These are phyloP conservation scores for Phytophthora podocarpi DNA, from an alignment of 352 stramenopile species.

Conservation along the genomic window DNA sequence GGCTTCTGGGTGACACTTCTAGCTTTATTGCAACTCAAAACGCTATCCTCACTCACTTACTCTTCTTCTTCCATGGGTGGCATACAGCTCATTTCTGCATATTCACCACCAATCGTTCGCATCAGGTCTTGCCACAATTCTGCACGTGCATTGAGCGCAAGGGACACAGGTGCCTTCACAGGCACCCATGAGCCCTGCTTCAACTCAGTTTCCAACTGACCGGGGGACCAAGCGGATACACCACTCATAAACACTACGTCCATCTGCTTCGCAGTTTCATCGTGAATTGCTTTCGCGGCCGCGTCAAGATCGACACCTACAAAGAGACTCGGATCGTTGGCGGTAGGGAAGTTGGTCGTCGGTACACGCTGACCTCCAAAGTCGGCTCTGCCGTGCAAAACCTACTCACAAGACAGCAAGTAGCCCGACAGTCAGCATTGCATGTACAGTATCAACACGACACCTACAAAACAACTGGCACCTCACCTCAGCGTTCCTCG, in stretches of 20 bases:
- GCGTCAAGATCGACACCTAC: constrained; percentile 70
- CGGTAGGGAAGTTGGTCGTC: constrained; percentile 52
- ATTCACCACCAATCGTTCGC: constrained; percentile 67
- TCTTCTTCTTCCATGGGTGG: constrained; percentile 57
- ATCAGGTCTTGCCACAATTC: constrained; percentile 80
- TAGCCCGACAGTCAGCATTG: neutral
- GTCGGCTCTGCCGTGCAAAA: constrained; percentile 59
- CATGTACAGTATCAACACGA: no score
- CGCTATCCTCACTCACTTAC: constrained; percentile 11
- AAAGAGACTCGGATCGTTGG: constrained; percentile 56
- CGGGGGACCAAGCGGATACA: constrained; percentile 69
- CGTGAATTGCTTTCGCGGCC: constrained; percentile 61
- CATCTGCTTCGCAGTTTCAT: constrained; percentile 51
- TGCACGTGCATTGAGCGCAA: constrained; percentile 66
- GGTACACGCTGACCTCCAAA: constrained; percentile 65
- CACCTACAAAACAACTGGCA: neutral
- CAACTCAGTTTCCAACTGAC: constrained; percentile 76
- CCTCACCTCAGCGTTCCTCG: constrained; percentile 59
- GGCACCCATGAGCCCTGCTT: constrained; percentile 73
- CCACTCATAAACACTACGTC: constrained; percentile 85
- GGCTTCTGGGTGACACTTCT: constrained; percentile 13
- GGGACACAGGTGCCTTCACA: constrained; percentile 70
- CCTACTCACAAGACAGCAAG: constrained; percentile 29
- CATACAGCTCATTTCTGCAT: constrained; percentile 73
- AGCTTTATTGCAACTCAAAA: constrained; percentile 25